phyloP scores from a whole-genome alignment of 768 basidiomycete genomes.

The Suillus bovinus region DNA sequence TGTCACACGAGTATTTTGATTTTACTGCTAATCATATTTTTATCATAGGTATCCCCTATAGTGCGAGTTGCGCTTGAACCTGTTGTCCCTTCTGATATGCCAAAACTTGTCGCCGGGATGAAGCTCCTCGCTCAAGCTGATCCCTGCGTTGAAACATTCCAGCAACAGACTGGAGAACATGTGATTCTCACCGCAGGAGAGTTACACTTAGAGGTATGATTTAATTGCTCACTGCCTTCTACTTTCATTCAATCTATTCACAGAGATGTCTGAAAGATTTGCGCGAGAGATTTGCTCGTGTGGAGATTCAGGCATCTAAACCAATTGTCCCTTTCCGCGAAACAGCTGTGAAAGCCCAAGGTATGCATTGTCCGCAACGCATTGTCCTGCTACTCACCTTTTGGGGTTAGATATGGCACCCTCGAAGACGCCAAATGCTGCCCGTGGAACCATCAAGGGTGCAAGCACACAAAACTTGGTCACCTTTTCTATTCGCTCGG shows the following conservation, averaged over 20 bases:
- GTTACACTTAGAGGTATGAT: conserved; percentile 84
- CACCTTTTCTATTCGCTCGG: conserved; percentile 80
- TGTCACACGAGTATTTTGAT: background rate
- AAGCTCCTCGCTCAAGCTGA: conserved; percentile 92
- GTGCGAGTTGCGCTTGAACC: conserved; percentile 96
- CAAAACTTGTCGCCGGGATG: conserved; percentile 82
- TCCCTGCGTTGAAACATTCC: conserved; percentile 96
- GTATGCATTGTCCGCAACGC: conserved; percentile 37
- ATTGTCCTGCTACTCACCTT: conserved; percentile 5
- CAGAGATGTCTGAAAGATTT: conserved; percentile 96
- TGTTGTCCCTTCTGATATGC: conserved; percentile 78
- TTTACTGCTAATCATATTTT: background rate
- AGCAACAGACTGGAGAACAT: conserved; percentile 96
- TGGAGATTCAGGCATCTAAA: conserved; percentile 91
- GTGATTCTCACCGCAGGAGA: conserved; percentile 97
- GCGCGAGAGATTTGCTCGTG: conserved; percentile 90
- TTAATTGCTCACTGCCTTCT: background rate
- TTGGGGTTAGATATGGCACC: conserved; percentile 76
- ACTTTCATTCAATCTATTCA: background rate
- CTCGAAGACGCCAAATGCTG: conserved; percentile 67
- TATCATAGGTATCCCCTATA: conserved; percentile 75
- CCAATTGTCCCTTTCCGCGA: conserved; percentile 98
- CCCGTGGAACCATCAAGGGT: conserved; percentile 78
- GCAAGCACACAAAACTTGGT: conserved; percentile 69
- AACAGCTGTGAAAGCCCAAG: conserved; percentile 80